A percentile compares a stretch with the other conserved stretches of the same genome.
phyloP scores from a whole-genome alignment of 2,329 filamentous ascomycete genomes.

The Stemphylium lycopersici region DNA sequence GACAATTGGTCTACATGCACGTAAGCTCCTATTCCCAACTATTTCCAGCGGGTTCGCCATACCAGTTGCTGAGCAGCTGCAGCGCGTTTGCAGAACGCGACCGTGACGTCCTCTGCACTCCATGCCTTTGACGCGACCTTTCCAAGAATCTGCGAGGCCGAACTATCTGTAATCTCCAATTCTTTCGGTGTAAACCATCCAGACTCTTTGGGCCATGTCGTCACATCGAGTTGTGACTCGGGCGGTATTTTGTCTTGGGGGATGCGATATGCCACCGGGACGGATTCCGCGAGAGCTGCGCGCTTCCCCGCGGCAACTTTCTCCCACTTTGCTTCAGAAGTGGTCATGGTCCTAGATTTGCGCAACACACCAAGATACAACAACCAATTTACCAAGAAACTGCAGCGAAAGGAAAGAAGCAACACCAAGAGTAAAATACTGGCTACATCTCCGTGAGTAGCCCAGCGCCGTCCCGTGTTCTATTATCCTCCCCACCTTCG shows the following conservation, averaged over 20 bases:
- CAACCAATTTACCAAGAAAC: background rate
- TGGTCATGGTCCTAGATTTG: constrained; percentile 4
- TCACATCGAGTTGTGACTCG: constrained; percentile 62
- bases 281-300: constrained; percentile 54
- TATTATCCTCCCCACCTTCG: constrained; percentile 31
- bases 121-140: constrained; percentile 53
- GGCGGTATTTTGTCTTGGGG: constrained; percentile 61
- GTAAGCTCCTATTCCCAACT: constrained; percentile 1
- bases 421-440: background rate
- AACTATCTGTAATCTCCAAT: constrained; percentile 56
- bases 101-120: constrained; percentile 59
- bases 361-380: background rate
- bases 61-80: constrained; percentile 63
- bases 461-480: constrained; percentile 12
- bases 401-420: background rate
- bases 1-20: constrained; percentile 60
- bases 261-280: constrained; percentile 65
- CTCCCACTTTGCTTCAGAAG: constrained; percentile 48
- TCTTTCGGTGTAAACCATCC: constrained; percentile 65
- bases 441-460: background rate
- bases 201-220: constrained; percentile 60
- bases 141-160: constrained; percentile 50
- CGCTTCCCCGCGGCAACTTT: constrained; percentile 53
- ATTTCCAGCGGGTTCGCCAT: constrained; percentile 5
- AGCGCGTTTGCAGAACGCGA: constrained; percentile 62